Conservation (phyloP, 345 rosid genomes). For the Turritis glabra region DNA sequence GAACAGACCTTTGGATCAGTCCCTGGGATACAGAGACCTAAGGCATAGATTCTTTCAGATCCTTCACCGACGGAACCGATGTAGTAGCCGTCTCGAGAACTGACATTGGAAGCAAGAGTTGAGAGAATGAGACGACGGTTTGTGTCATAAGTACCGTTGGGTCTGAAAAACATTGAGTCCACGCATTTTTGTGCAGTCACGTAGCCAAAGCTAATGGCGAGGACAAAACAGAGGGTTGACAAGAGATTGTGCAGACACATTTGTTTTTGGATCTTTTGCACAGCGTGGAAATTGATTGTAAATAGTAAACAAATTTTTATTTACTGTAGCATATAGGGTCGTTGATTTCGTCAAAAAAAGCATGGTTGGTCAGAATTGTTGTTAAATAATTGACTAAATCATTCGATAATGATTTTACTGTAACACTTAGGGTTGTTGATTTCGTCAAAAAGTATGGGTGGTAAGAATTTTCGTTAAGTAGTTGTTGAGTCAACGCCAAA, state of each 20-base stretch:
- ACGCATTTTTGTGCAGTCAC: constrained; percentile 20
- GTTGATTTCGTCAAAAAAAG: not conserved
- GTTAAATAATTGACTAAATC: too few species aligned
- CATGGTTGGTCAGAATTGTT: too few species aligned
- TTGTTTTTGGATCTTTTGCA: not conserved
- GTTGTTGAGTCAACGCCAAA: too few species aligned
- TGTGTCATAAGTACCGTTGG: constrained; percentile 18
- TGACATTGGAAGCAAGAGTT: constrained; percentile 31
- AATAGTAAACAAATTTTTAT: not conserved
- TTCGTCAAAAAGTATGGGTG: too few species aligned
- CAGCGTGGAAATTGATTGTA: not conserved
- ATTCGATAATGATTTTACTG: too few species aligned
- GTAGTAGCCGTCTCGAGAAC: constrained; percentile 26
- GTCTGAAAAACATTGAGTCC: not conserved
- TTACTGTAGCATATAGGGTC: not conserved
- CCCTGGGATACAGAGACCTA: constrained; percentile 39
- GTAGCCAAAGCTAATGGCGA: not conserved
- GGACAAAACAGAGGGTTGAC: not conserved
- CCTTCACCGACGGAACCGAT: constrained; percentile 34
- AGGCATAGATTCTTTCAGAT: constrained; percentile 6
- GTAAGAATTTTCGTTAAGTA: too few species aligned
- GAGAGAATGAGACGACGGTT: constrained; percentile 35
- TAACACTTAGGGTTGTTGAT: too few species aligned
- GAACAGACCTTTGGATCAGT: constrained; percentile 29
- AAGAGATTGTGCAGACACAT: constrained; percentile 11